Percentiles rank a stretch among this genome's conserved stretches.
phyloP scores from a whole-genome alignment of 495 filamentous ascomycete genomes.

The Astrocystis sublimbata region DNA sequence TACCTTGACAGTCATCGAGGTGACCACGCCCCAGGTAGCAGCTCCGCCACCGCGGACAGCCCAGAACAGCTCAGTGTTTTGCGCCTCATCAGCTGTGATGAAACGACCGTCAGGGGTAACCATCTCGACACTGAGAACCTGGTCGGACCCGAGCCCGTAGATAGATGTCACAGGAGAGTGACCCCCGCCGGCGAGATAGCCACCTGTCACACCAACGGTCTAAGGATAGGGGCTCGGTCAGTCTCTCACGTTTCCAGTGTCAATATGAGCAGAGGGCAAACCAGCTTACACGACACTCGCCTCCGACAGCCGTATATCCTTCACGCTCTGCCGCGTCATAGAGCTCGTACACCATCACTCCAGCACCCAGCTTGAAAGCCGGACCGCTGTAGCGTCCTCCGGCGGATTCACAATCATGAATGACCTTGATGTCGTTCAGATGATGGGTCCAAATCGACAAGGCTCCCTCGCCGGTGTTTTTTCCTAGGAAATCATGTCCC shows the following conservation, averaged over 20 bases:
- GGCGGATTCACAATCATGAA: constrained; percentile 38
- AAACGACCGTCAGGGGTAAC: constrained; percentile 57
- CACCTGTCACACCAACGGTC: constrained; percentile 55
- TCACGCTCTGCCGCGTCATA: constrained; percentile 42
- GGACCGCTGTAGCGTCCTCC: constrained; percentile 44
- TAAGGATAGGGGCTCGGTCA: constrained; percentile 53
- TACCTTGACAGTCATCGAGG: constrained; percentile 50
- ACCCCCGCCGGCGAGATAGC: constrained; percentile 52
- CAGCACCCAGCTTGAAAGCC: constrained; percentile 51
- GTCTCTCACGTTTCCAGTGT: too few relatives aligned
- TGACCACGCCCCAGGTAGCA: constrained; percentile 59
- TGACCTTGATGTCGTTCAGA: constrained; percentile 45
- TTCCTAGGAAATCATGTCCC: too few relatives aligned
- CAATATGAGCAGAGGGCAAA: too few relatives aligned
- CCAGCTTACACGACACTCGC: too few relatives aligned
- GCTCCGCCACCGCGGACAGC: constrained; percentile 63
- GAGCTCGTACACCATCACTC: constrained; percentile 47
- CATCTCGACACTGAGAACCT: constrained; percentile 55
- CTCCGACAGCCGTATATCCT: constrained; percentile 41
- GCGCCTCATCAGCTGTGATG: constrained; percentile 49
- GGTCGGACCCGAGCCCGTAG: constrained; percentile 54
- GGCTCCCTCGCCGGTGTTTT: constrained; percentile 49
- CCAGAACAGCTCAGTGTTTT: constrained; percentile 63
- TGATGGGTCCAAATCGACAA: constrained; percentile 54
- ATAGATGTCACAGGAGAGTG: constrained; percentile 43